Base-by-base conservation (phyloP, 2,329 filamentous ascomycete genomes). In the Exophiala bonariae region DNA sequence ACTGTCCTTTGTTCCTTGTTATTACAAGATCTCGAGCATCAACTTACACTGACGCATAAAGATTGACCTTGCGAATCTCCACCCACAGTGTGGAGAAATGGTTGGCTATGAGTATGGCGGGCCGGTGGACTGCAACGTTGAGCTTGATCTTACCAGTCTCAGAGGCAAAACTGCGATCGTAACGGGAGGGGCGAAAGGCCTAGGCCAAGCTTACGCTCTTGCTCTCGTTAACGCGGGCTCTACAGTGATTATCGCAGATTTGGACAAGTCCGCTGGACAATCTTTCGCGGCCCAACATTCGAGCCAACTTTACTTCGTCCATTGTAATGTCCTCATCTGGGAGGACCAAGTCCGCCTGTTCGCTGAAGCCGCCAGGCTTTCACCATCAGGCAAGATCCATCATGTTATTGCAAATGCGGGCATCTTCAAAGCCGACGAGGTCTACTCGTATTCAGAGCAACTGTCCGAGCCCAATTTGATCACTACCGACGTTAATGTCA, bases 181-280 rank as follows among this genome's bases (percentile, higher is more conserved):
- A 11, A 57, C 54, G 3, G 54, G 54, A 14, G 54, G 54, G 1
- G 52, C 54, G 14, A 53, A 44, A 14, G 70, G 70, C 14, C 67
- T 73, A 44, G 70, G 69, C 11, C 64, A 70, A 50, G 58, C 57
- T 0, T 68, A 62, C 17, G 65, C 67, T 0, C 53, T 63, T 3
- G 63, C 62, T 4, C 71, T 70, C 38, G 61, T 58, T 6, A 59
- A 50, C 3, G 62, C 65, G 4, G 69, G 23, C 23, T 26, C 23
- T 11, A 26, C 23, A 11, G 32, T 34, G 6, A 14, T 34, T n/a
- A 55, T 63, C 28, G 61, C 50, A n/a, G 61, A 63, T 32, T 30
- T 47, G 5, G 55, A 62, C 23, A 16, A 35, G 4, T 39, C 42
- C 13, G 43, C 40, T 22, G 63, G 63, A n/a, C 33, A 19, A 19